Base-by-base conservation (phyloP, 331 rosid genomes). In the Erythrophleum ivorense region DNA sequence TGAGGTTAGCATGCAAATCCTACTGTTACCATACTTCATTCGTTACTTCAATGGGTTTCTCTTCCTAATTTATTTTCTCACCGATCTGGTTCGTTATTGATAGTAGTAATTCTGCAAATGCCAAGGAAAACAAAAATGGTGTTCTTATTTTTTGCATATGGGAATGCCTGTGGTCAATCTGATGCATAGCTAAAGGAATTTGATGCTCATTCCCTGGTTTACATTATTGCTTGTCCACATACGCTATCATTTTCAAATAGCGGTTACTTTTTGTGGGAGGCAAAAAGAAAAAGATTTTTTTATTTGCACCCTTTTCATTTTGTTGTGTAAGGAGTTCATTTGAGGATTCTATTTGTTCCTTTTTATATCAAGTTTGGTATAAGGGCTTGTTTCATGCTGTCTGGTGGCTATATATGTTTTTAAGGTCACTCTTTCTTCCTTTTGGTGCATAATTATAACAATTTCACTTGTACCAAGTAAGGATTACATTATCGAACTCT, bases 1-100 rank as follows among this genome's bases (percentile, higher is more conserved):
- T 53, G 66, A 74, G 78, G 78, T 74, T 18, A 34, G 78, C 53
- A 10, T 55, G 66, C 52, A 36, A 54, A 54, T 34, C 63, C 14
- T n/a, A 34, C 21, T 9, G 6, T 15, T 10, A 0, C n/a, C 52
- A 16, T 54, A 3, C 36, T 54, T 34, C 49, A 34, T n/a, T 73
- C n/a, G 8, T 55, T 54, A 13, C 34, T 66, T 19, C 34, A 18
- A 21, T 41, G 5, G 24, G 49, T 65, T 38, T 11, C 36, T 59
- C 16, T 59, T 9, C 34, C 11, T 59, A 21, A 9, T 24, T 15
- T 34, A 9, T 11, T 31, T 60, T 60, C 3, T 24, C 40, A 29
- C 12, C 18, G 0, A 65, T 36, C 16, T 36, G 6, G 36, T 7
- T 40, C 3, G 7, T 40, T 8, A 40, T 66, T 6, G 29, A 31